These are phyloP conservation scores for Ichthyophthirius multifiliis DNA, from an alignment of 169 alveolate species.

Conservation along the genomic window DNA sequence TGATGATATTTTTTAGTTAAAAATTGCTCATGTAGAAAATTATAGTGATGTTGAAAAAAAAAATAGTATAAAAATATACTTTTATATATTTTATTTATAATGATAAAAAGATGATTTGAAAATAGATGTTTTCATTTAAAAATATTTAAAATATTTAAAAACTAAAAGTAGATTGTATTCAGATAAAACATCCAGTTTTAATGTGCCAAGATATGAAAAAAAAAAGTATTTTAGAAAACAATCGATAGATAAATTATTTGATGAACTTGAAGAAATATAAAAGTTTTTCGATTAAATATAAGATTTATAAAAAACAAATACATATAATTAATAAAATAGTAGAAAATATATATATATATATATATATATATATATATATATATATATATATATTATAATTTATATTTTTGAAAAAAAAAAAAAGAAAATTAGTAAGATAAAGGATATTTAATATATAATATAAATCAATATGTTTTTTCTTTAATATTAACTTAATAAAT, in stretches of 20 bases:
- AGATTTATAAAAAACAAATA: neutral
- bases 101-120: neutral
- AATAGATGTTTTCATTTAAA: neutral
- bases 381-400: no score
- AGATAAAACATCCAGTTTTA: neutral
- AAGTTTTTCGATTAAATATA: neutral
- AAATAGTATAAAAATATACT: neutral
- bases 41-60: neutral
- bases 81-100: neutral
- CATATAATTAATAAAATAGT: neutral
- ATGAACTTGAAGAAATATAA: neutral
- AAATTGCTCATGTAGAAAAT: neutral
- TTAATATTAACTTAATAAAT: neutral
- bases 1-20: neutral
- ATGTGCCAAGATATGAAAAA: neutral
- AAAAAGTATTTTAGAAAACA: neutral
- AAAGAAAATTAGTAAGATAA: neutral
- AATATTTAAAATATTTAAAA: neutral
- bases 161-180: neutral
- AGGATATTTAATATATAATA: neutral
- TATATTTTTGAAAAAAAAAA: neutral
- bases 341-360: neutral
- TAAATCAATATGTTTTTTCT: neutral
- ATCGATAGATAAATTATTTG: neutral
- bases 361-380: no score